Percentiles rank a stretch among this genome's conserved stretches.
Conservation (phyloP, 208 protist species). For the Leishmania lainsoni region DNA sequence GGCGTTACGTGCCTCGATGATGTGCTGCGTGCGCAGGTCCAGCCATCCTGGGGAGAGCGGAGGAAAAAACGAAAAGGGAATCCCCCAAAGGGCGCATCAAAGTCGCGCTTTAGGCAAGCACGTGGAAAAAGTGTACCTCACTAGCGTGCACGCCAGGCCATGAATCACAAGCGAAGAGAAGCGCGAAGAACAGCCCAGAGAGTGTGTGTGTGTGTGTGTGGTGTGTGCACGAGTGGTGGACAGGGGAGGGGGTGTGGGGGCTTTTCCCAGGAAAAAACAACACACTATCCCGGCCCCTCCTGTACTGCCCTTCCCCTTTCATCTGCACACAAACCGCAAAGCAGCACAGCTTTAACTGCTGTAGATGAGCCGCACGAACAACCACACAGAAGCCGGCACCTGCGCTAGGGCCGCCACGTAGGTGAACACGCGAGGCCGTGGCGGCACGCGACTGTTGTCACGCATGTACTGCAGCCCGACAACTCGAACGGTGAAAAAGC, state of each 20-base stretch:
- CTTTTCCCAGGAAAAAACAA: constrained; percentile 11
- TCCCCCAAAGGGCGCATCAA: too few species aligned
- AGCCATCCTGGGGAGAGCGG: not conserved
- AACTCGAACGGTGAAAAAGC: constrained; percentile 48
- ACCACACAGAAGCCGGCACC: constrained; percentile 54
- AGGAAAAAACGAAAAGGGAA: not conserved
- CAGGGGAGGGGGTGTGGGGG: not conserved
- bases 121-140: not conserved
- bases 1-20: not conserved
- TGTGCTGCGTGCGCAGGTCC: not conserved
- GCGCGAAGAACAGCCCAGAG: not conserved
- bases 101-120: not conserved
- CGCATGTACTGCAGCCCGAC: constrained; percentile 37
- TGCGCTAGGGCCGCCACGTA: constrained; percentile 50
- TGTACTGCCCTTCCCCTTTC: not conserved
- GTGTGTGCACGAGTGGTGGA: not conserved
- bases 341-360: not conserved
- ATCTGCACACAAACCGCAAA: not conserved
- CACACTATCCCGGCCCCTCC: not conserved
- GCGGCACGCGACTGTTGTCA: constrained; percentile 45
- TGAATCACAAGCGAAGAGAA: not conserved
- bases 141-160: not conserved
- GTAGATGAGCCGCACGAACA: constrained; percentile 49
- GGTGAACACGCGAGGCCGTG: constrained; percentile 52
- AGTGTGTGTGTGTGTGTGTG: not conserved